phyloP scores from a whole-genome alignment of 352 stramenopile genomes.

The Plasmopara viticola region DNA sequence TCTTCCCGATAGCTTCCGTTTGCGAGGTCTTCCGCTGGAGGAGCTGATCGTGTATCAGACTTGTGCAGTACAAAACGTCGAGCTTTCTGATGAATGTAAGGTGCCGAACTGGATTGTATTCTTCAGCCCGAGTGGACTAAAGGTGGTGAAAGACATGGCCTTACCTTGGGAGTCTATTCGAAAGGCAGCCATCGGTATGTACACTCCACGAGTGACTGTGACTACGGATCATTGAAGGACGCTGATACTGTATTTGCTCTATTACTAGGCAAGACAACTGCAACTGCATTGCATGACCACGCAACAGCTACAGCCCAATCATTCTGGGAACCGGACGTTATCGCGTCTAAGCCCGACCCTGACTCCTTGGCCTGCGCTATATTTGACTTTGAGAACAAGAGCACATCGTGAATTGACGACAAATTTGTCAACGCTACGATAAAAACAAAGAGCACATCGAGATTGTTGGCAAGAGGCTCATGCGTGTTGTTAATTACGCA shows the following conservation, averaged over 20 bases:
- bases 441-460: neutral
- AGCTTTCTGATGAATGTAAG: conserved; percentile 29
- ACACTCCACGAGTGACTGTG: neutral
- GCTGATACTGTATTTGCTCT: conserved; percentile 6
- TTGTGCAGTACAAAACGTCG: conserved; percentile 38
- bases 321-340: conserved; percentile 51
- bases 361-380: conserved; percentile 52
- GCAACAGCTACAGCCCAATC: conserved; percentile 25
- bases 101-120: conserved; percentile 65
- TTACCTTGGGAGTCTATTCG: conserved; percentile 51
- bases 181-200: conserved; percentile 72
- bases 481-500: too few species aligned
- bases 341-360: conserved; percentile 45
- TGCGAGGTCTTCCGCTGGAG: conserved; percentile 36
- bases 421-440: neutral
- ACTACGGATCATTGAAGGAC: neutral
- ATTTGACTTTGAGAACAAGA: conserved; percentile 29
- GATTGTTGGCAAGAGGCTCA: neutral
- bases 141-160: conserved; percentile 36
- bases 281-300: conserved; percentile 38
- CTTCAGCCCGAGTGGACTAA: conserved; percentile 78
- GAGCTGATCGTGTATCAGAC: conserved; percentile 68
- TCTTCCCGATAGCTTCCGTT: conserved; percentile 56
- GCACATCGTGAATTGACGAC: conserved; percentile 7
- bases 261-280: conserved; percentile 60